Evolutionary conservation across 139 green algal genomes (phyloP).

Genomic region (Yamagishiella unicocca): DNA sequence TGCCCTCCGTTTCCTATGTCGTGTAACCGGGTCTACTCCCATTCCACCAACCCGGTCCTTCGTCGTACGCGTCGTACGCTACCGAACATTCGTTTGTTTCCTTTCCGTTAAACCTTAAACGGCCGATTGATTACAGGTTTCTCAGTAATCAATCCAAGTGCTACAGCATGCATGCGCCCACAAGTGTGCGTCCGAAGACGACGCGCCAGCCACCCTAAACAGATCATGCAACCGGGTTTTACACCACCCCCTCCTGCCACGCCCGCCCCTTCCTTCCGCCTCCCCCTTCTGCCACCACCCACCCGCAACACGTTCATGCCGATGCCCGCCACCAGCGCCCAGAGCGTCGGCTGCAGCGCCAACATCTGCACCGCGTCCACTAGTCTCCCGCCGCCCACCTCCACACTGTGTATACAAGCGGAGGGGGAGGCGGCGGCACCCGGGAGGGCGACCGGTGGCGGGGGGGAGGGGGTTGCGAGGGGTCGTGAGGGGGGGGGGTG

Average conservation of each 20-base stretch:
- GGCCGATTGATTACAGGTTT: too few relatives aligned
- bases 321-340: conserved; percentile 46
- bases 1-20: too few relatives aligned
- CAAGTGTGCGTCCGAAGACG: not conserved
- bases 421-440: too few relatives aligned
- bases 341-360: conserved; percentile 55
- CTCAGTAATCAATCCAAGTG: too few relatives aligned
- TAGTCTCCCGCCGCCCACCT: conserved; percentile 64
- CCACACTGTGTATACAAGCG: conserved; percentile 50
- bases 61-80: too few relatives aligned
- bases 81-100: too few relatives aligned
- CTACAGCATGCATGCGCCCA: too few relatives aligned
- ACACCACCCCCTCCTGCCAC: too few relatives aligned
- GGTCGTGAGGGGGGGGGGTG: not conserved
- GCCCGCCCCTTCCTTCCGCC: not conserved
- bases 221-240: not conserved
- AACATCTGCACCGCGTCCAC: conserved; percentile 53
- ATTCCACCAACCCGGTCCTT: too few relatives aligned
- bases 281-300: not conserved
- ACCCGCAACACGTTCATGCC: conserved; percentile 13
- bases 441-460: not conserved
- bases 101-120: too few relatives aligned
- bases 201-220: not conserved
- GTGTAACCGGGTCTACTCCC: too few relatives aligned
- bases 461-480: not conserved